Evolutionary conservation across 2,329 filamentous ascomycete species (phyloP).

Genomic region (Calycina herbarum): DNA sequence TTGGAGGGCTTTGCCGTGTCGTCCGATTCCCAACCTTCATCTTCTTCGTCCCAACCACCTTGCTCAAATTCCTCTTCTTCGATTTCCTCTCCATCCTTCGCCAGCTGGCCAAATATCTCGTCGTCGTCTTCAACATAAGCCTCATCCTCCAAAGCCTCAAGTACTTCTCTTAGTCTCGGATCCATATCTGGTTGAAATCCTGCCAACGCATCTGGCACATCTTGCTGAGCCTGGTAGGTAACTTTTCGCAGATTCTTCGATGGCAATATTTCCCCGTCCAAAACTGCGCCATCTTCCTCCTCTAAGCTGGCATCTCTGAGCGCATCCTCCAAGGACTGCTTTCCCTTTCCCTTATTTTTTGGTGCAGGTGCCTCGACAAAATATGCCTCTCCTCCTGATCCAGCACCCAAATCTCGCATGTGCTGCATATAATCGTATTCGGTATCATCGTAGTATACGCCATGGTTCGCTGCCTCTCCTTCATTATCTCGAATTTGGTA

Average conservation of each 20-base stretch:
- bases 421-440: conserved; percentile 99
- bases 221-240: conserved; percentile 90
- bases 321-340: conserved; percentile 79
- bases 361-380: conserved; percentile 74
- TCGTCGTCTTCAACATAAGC: conserved; percentile 83
- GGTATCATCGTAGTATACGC: conserved; percentile 92
- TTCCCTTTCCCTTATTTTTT: conserved; percentile 70
- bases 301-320: conserved; percentile 62
- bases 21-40: conserved; percentile 94
- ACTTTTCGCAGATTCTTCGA: conserved; percentile 75
- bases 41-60: conserved; percentile 56
- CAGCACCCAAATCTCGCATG: conserved; percentile 80
- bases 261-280: conserved; percentile 75
- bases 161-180: conserved; percentile 80
- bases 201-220: conserved; percentile 85
- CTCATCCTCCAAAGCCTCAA: conserved; percentile 94
- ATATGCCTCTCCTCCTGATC: conserved; percentile 69
- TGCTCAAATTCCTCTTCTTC: conserved; percentile 80
- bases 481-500: conserved; percentile 78
- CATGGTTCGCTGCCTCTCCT: conserved; percentile 91
- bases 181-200: conserved; percentile 99
- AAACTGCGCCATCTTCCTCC: conserved; percentile 54
- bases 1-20: conserved; percentile 75
- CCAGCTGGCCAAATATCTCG: conserved; percentile 77
- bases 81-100: conserved; percentile 69